These are phyloP conservation scores for Kalaharituber pfeilii DNA, from an alignment of 2,329 filamentous ascomycete species.

Conservation along the genomic window DNA sequence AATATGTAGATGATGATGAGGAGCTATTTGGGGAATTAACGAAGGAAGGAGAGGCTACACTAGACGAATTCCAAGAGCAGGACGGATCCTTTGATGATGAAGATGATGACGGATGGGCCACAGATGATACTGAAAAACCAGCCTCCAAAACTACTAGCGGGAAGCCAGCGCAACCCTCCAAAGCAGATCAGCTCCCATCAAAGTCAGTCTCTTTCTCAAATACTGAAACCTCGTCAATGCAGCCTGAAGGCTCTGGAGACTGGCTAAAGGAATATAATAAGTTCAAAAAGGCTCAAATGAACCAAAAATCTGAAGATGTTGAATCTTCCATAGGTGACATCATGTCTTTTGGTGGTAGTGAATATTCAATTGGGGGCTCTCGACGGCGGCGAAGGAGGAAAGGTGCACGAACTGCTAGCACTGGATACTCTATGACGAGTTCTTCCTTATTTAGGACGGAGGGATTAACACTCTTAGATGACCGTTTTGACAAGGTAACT, in stretches of 20 bases:
- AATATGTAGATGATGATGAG: constrained; percentile 67
- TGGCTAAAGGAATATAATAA: constrained; percentile 90
- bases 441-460: constrained; percentile 77
- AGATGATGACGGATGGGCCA: constrained; percentile 76
- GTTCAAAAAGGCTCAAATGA: constrained; percentile 68
- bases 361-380: constrained; percentile 52
- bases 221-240: neutral
- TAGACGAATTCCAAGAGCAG: constrained; percentile 52
- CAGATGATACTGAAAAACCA: constrained; percentile 74
- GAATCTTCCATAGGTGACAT: constrained; percentile 21
- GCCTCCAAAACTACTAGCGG: constrained; percentile 15
- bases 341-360: constrained; percentile 37
- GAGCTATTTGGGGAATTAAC: constrained; percentile 65
- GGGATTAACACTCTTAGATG: constrained; percentile 67
- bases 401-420: constrained; percentile 62
- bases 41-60: constrained; percentile 50
- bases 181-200: neutral
- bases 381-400: constrained; percentile 66
- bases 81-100: constrained; percentile 40
- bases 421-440: constrained; percentile 84
- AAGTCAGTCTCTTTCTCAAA: neutral
- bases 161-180: neutral
- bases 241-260: constrained; percentile 34
- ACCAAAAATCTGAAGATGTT: constrained; percentile 6
- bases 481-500: constrained; percentile 55